Base-by-base conservation (phyloP, 2,329 filamentous ascomycete genomes). In the Zalaria sp. region DNA sequence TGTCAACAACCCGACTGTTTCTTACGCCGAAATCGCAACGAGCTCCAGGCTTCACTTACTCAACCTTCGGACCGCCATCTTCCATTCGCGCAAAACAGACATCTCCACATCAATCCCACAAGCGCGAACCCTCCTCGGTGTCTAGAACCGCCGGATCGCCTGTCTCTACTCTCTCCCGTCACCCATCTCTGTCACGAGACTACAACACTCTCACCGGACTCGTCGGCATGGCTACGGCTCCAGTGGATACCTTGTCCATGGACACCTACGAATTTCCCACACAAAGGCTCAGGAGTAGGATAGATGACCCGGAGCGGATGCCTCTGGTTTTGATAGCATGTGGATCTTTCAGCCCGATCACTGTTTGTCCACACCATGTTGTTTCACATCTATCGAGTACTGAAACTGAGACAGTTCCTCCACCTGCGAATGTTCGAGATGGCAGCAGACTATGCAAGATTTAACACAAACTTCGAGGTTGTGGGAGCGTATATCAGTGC, bases 371-470 rank as follows among this genome's bases (percentile, higher is more conserved):
- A 5, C 43, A 41, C 11, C 28, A 9, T 47, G 44, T 37, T 41
- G 40, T n/a, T 37, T 46, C 29, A 50, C 53, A 67, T 6, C 56
- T 70, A 9, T 63, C 70, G 41, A 65, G 67, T 27, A 70, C 67
- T 48, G 68, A 32, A 7, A 32, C 7, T 7, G 29, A 32, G n/a
- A 7, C 29, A 32, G 29, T 83, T 82, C 54, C 70, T 87, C 27
- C 83, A 89, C 57, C 66, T 91, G 47, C 79, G 83, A 57, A 89
- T 93, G 81, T 89, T 91, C 56, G 82, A 86, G 55, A 86, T 93
- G 77, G 83, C 83, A 1, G 75, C 78, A 51, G 83, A 91, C 62
- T 88, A 82, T 61, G 79, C 79, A 51, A 78, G 79, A 49, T 81
- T 82, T 59, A 79, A 77, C 57, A 79, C 77, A 25, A 68, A 83